A percentile compares a stretch with the other conserved stretches of the same genome.
Evolutionary conservation across 768 basidiomycete genomes (phyloP).

Genomic region (Agrocybe pediades): DNA sequence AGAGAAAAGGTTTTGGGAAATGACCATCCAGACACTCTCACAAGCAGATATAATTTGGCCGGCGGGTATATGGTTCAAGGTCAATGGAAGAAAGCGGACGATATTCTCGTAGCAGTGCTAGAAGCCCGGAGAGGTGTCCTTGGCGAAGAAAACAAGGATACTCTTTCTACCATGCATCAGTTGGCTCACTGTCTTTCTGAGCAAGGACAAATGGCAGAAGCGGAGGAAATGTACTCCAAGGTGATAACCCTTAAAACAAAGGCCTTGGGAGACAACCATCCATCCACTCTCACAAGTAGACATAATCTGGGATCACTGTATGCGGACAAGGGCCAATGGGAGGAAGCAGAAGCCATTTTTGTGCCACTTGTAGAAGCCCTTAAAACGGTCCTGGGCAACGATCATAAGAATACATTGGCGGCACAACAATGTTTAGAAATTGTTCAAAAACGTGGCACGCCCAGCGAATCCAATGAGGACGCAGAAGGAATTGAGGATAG

Average conservation of each 20-base stretch:
- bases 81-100: neutral
- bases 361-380: neutral
- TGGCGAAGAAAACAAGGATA: neutral
- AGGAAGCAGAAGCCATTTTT: constrained; percentile 1
- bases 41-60: no score
- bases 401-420: neutral
- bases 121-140: neutral
- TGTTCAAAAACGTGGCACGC: neutral
- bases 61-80: neutral
- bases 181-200: neutral
- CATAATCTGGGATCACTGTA: neutral
- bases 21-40: no score
- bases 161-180: neutral
- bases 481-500: no score
- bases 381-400: neutral
- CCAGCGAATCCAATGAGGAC: no score
- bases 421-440: neutral
- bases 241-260: neutral
- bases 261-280: neutral
- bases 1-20: no score
- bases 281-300: neutral
- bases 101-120: neutral
- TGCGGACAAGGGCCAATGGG: neutral
- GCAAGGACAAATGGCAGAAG: neutral
- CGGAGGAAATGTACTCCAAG: neutral